These are phyloP conservation scores for Gnomoniopsis smithogilvyi DNA, from an alignment of 2,329 filamentous ascomycete species.

Conservation along the genomic window DNA sequence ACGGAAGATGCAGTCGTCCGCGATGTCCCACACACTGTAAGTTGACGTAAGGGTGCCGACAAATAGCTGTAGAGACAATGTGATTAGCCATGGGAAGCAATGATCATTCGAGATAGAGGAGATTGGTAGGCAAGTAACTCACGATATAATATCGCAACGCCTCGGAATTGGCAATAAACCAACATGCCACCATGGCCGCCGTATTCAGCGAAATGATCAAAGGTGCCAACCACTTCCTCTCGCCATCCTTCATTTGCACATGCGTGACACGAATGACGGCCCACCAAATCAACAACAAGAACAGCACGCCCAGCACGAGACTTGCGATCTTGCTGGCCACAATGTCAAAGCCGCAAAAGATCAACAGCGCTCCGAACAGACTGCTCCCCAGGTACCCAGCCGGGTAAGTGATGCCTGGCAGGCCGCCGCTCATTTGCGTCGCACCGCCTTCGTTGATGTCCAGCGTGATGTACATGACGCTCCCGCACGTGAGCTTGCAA, in stretches of 20 bases:
- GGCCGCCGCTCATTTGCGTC: slow-evolving; percentile 70
- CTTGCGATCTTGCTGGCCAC: slow-evolving; percentile 78
- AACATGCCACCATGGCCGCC: slow-evolving; percentile 68
- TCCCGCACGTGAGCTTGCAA: slow-evolving; percentile 68
- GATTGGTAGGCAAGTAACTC: slow-evolving; percentile 28
- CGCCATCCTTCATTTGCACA: slow-evolving; percentile 36
- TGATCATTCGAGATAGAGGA: background rate
- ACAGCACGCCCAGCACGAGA: slow-evolving; percentile 69
- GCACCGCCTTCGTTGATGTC: slow-evolving; percentile 76
- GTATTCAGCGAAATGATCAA: slow-evolving; percentile 67
- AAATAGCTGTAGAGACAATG: slow-evolving; percentile 54
- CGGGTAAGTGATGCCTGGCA: slow-evolving; percentile 67
- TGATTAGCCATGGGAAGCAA: background rate
- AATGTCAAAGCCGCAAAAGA: slow-evolving; percentile 78
- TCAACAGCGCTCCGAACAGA: slow-evolving; percentile 72
- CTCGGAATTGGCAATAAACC: slow-evolving; percentile 77
- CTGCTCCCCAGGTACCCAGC: slow-evolving; percentile 77
- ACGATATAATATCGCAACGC: slow-evolving; percentile 69
- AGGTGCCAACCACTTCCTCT: slow-evolving; percentile 75
- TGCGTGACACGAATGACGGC: slow-evolving; percentile 3
- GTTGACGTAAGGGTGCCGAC: slow-evolving; percentile 80
- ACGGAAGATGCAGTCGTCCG: slow-evolving; percentile 74
- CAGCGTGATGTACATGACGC: slow-evolving; percentile 70
- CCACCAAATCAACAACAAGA: slow-evolving; percentile 80
- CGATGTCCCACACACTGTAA: slow-evolving; percentile 83